Conservation (phyloP, 306 rosid species). For the Acacia crassicarpa region DNA sequence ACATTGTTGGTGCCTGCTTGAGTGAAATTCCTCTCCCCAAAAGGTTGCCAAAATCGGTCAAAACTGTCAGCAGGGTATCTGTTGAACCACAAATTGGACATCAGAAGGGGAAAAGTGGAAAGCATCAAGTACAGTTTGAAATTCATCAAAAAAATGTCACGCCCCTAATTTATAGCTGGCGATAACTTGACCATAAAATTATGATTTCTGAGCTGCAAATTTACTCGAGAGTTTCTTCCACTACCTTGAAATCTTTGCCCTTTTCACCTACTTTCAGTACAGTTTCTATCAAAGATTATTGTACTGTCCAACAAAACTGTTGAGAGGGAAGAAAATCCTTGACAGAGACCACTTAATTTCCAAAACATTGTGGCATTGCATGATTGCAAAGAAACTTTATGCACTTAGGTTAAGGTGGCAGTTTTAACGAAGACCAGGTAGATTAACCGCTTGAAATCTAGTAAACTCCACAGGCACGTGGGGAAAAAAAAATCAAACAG, state of each 20-base stretch:
- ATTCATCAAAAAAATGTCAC: background rate
- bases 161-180: background rate
- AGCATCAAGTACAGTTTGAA: background rate
- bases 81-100: conserved; percentile 13
- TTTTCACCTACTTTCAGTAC: background rate
- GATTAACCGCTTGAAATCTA: background rate
- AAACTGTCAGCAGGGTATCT: conserved; percentile 89
- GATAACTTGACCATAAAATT: background rate
- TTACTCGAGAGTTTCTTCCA: conserved; percentile 7
- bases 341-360: background rate
- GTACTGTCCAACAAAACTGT: background rate
- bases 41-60: conserved; percentile 78
- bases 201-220: conserved; percentile 20
- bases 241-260: background rate
- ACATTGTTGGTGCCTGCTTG: conserved; percentile 45
- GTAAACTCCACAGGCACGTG: background rate
- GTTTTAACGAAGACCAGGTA: background rate
- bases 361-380: background rate
- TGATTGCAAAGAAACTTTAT: background rate
- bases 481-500: background rate
- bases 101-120: background rate
- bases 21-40: conserved; percentile 37
- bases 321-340: background rate
- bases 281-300: conserved; percentile 5
- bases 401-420: background rate